Evolutionary conservation across 2,329 filamentous ascomycete species (phyloP), one percentile per base, ranked within the genome.

Genomic region (Colletotrichum shisoi): DNA sequence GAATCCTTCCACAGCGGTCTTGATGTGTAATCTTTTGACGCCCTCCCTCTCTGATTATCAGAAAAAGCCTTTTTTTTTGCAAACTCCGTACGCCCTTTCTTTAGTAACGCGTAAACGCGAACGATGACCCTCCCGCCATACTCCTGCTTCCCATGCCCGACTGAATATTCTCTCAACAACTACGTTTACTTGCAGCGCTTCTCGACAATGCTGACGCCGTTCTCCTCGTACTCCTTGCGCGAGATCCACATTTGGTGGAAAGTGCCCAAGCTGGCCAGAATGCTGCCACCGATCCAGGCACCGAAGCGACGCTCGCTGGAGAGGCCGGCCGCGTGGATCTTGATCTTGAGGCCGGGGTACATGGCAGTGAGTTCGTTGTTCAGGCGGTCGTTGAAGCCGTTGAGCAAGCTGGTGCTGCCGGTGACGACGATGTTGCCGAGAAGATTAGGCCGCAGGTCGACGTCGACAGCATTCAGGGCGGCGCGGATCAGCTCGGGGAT

Each of bases 221-320:
- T 94, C 83, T 99, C 96, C 71, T 97, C 93, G 74, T 97, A 98
- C 82, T 99, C 95, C 83, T 97, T 96, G 79, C 89, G 92, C 27
- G 91, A 94, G 73, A 99, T 96, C 95, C 95, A 99, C 91, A 99
- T 94, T 83, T 99, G 95, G 81, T 99, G 95, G 81, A 99, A 99
- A 15, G 94, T 97, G 11, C 96, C 96, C 80, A 99, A 79, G 79
- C 94, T 97, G 7, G 92, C 94, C 72, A 99, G 82, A 73, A 99
- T 97, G 79, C 93, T 97, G 52, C 95, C 95, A 53, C 96, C 95
- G 72, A 99, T 93, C 94, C 95, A 99, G 57, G 92, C 89, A 24
- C 92, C 94, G 78, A 96, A 98, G 71, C 93, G 91, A 61, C 96
- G 84, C 84, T 99, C 96, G 44, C 90, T 91, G 0, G 91, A 91